phyloP scores from a whole-genome alignment of 495 filamentous ascomycete genomes.

The Xylaria acuta region DNA sequence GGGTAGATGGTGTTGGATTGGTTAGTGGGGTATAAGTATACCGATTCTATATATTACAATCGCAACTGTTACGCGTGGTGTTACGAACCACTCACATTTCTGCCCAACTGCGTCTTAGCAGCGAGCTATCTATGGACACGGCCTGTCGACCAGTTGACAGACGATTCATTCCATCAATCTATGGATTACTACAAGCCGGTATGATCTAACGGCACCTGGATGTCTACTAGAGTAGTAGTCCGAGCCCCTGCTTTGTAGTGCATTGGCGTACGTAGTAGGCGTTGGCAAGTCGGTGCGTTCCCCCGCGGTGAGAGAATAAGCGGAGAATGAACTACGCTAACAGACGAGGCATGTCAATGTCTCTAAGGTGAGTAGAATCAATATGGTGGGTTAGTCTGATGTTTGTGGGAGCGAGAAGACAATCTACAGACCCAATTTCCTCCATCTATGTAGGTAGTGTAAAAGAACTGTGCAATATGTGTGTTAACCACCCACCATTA shows the following conservation, averaged over 20 bases:
- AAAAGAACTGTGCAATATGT: neutral
- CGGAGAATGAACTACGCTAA: slow-evolving; percentile 4
- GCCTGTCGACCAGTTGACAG: neutral
- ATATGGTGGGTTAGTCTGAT: neutral
- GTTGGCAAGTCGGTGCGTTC: neutral
- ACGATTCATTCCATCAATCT: neutral
- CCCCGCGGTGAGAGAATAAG: slow-evolving; percentile 13
- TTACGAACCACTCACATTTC: neutral
- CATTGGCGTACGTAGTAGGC: slow-evolving; percentile 1
- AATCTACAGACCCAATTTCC: neutral
- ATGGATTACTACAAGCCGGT: neutral
- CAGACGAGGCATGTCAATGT: neutral
- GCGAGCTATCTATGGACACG: neutral
- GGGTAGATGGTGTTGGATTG: slow-evolving; percentile 9
- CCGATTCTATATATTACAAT: neutral
- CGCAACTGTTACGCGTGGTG: neutral
- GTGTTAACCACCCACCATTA: slow-evolving; percentile 6
- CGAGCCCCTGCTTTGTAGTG: neutral
- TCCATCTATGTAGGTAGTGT: neutral
- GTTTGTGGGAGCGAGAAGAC: neutral
- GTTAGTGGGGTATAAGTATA: neutral
- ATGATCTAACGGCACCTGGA: neutral
- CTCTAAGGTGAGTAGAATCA: neutral
- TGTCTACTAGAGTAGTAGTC: neutral
- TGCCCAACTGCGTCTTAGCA: slow-evolving; percentile 4